A percentile compares a stretch with the other conserved stretches of the same genome.
These are phyloP conservation scores for Cercophora sp. DNA, from an alignment of 495 filamentous ascomycete genomes.

Conservation along the genomic window DNA sequence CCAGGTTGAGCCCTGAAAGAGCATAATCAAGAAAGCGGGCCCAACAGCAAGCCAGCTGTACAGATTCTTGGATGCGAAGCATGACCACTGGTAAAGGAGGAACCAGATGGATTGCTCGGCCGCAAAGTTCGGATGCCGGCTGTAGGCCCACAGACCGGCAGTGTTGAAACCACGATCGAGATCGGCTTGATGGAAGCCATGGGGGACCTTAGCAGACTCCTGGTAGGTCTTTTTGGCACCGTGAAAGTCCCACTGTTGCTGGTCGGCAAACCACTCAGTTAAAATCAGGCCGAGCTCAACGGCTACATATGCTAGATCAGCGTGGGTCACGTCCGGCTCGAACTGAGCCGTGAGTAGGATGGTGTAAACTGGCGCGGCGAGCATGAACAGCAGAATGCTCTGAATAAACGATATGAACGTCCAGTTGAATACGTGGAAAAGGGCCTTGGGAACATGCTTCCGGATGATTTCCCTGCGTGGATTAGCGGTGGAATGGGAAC, in stretches of 20 bases:
- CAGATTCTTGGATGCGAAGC: constrained; percentile 61
- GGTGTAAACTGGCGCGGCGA: constrained; percentile 79
- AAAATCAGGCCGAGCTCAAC: constrained; percentile 65
- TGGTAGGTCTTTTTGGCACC: constrained; percentile 72
- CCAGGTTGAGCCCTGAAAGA: constrained; percentile 86
- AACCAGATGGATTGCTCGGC: constrained; percentile 93
- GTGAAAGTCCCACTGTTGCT: constrained; percentile 93
- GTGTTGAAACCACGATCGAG: constrained; percentile 90
- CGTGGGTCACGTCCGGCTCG: constrained; percentile 40
- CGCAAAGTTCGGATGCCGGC: constrained; percentile 90
- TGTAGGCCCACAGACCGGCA: constrained; percentile 78
- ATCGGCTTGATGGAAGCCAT: constrained; percentile 60
- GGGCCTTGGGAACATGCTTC: constrained; percentile 33
- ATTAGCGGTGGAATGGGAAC: constrained; percentile 10
- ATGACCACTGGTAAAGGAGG: constrained; percentile 79
- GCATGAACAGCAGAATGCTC: constrained; percentile 68
- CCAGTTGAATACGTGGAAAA: constrained; percentile 83
- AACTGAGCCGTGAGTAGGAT: constrained; percentile 56
- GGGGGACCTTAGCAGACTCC: constrained; percentile 63
- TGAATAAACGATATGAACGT: constrained; percentile 84
- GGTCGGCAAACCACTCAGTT: constrained; percentile 77
- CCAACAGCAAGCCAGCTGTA: constrained; percentile 81
- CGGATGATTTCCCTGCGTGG: constrained; percentile 43
- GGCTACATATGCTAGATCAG: constrained; percentile 67
- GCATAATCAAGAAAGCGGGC: constrained; percentile 59